phyloP scores from a whole-genome alignment of 495 filamentous ascomycete species.

The Rhypophila decipiens region DNA sequence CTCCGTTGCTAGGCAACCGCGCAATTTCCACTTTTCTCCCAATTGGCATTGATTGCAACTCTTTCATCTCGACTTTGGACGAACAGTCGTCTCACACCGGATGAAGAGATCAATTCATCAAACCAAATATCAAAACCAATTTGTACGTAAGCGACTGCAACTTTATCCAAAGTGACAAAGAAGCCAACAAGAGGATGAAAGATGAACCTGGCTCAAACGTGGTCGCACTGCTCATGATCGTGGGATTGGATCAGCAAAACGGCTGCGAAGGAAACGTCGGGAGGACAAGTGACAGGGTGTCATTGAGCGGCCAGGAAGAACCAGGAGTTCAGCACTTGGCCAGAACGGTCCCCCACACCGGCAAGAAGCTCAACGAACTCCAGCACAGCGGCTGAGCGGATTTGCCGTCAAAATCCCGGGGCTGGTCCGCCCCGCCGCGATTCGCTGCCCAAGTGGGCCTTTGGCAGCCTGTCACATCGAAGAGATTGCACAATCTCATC shows the following conservation, averaged over 20 bases:
- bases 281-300: background rate
- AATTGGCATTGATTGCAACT: background rate
- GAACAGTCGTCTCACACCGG: no score
- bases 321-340: background rate
- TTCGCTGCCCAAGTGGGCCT: conserved; percentile 20
- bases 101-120: background rate
- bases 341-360: background rate
- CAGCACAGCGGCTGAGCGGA: conserved; percentile 12
- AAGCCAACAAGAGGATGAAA: background rate
- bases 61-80: background rate
- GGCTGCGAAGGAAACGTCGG: background rate
- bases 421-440: conserved; percentile 12
- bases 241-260: background rate
- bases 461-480: conserved; percentile 19
- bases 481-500: conserved; percentile 18
- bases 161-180: background rate
- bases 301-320: background rate
- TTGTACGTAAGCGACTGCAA: background rate
- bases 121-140: background rate
- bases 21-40: background rate
- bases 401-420: conserved; percentile 18
- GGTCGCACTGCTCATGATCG: background rate
- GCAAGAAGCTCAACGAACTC: background rate
- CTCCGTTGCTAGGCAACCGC: conserved; percentile 12
- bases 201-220: background rate